A percentile compares a stretch with the other conserved stretches of the same genome.
Conservation (phyloP, 2,329 filamentous ascomycete genomes). For the Microcyclospora tardicrescens region DNA sequence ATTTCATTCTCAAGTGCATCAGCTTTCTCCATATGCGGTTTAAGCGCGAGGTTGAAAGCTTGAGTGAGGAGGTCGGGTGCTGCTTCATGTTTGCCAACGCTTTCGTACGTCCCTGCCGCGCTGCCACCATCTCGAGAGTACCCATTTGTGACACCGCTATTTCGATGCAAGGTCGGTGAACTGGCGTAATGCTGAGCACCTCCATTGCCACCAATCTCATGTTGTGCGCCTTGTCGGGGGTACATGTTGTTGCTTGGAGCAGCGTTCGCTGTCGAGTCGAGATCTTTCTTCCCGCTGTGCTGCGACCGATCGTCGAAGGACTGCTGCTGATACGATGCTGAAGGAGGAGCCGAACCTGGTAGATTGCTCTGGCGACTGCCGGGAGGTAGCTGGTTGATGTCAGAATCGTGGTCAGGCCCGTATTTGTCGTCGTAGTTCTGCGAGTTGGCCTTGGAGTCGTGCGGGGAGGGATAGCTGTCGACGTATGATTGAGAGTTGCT, state of each 20-base stretch:
- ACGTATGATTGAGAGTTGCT: constrained; percentile 38
- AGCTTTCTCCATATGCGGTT: constrained; percentile 41
- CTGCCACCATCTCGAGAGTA: constrained; percentile 2
- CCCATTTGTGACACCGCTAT: constrained; percentile 10
- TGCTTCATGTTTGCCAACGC: constrained; percentile 20
- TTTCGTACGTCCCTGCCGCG: constrained; percentile 10
- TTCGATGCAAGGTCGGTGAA: neutral
- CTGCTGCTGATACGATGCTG: no score
- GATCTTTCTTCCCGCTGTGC: neutral
- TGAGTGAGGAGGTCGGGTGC: constrained; percentile 39
- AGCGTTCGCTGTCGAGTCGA: neutral
- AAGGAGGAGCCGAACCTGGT: no score
- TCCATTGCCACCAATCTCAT: no score
- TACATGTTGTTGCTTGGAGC: neutral
- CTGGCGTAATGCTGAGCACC: neutral
- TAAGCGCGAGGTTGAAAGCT: constrained; percentile 41
- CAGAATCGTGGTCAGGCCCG: constrained; percentile 14
- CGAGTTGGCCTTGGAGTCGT: constrained; percentile 30
- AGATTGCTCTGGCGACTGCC: neutral
- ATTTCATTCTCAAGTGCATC: constrained; percentile 39
- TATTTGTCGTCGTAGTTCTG: constrained; percentile 35
- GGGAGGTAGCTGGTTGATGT: constrained; percentile 1
- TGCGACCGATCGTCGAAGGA: neutral
- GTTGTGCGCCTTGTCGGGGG: neutral
- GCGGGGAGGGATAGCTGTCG: constrained; percentile 28